Percentiles rank a stretch among this genome's conserved stretches.
These are phyloP conservation scores for Linum trigynum DNA, from an alignment of 345 rosid genomes.

Conservation along the genomic window DNA sequence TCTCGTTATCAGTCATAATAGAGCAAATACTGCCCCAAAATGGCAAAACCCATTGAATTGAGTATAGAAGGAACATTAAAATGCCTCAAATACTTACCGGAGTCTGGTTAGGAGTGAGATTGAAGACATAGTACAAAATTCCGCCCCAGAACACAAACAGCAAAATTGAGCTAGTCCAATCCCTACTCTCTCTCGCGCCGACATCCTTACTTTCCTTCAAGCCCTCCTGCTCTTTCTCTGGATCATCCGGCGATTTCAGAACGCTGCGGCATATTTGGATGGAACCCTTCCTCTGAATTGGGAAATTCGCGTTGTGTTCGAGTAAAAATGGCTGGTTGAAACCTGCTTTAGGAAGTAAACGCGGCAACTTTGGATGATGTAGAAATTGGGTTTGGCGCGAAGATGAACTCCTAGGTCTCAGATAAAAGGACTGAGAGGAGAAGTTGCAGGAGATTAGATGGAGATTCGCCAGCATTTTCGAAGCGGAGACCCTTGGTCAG, in stretches of 20 bases:
- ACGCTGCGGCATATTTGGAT: slow-evolving; percentile 34
- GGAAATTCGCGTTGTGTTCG: slow-evolving; percentile 13
- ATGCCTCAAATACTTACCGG: slow-evolving; percentile 30
- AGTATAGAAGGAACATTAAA: not conserved
- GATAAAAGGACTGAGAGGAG: slow-evolving; percentile 22
- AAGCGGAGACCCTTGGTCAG: not conserved
- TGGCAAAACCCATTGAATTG: not conserved
- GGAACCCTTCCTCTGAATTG: slow-evolving; percentile 18
- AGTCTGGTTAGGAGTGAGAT: slow-evolving; percentile 61
- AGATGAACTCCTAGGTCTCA: slow-evolving; percentile 9
- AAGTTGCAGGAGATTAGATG: slow-evolving; percentile 54
- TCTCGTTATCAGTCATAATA: not conserved
- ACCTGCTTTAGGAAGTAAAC: slow-evolving; percentile 7
- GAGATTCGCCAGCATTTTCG: slow-evolving; percentile 29
- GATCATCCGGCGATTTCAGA: slow-evolving; percentile 40
- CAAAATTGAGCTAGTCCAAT: slow-evolving; percentile 72
- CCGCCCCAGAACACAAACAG: slow-evolving; percentile 63
- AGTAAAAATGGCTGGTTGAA: slow-evolving; percentile 14
- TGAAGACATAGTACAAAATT: slow-evolving; percentile 69
- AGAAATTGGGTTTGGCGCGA: slow-evolving; percentile 11
- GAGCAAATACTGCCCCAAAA: not conserved
- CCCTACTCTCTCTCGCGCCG: slow-evolving; percentile 32
- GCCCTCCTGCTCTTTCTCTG: slow-evolving; percentile 12
- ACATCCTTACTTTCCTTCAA: not conserved
- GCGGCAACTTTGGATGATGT: slow-evolving; percentile 1